Evolutionary conservation across 495 filamentous ascomycete genomes (phyloP), one percentile per base, ranked within the genome.

Genomic region (Thozetella sp.): DNA sequence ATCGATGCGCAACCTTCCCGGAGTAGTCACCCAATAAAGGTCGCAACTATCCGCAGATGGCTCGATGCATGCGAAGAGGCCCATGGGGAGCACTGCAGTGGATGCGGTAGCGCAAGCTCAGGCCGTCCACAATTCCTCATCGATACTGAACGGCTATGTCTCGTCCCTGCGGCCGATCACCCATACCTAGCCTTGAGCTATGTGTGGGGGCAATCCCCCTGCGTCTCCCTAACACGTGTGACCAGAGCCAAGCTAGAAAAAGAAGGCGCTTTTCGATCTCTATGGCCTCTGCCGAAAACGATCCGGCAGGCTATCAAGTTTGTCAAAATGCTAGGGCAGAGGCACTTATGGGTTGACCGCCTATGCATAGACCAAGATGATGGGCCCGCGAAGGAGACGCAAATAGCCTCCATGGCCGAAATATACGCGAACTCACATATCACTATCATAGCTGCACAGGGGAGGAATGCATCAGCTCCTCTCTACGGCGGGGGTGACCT

Each of bases 341-440:
- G 20, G 0, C 67, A 69, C 43, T 53, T 76, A 6, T 76, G 73
- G 73, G 64, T 75, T 15, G 73, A 76, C 52, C 43, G 59, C 3
- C 54, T 75, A 19, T 78, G 74, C 57, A 76, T 76, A n/a, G 46
- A 67, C 2, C 71, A 76, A 55, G 66, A 74, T 25, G 62, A 68
- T 22, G 59, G 37, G 1, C 19, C 57, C 2, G 62, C 69, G 15
- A 71, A 73, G n/a, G 55, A 63, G 10, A 1, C 48, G 15, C 67
- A 76, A 26, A 61, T 76, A n/a, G 56, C 54, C 20, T 56, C 57
- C 1, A 76, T 78, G 75, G 66, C 59, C 1, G 45, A 57, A 24
- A 76, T 78, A 22, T 78, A 78, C 60, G 55, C 59, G 1, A 51
- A 67, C 10, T 58, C 74, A 6, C 56, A 63, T 25, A 53, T 78